Percentiles rank a stretch among this genome's conserved stretches.
These are phyloP conservation scores for Aeschynomene evenia DNA, from an alignment of 306 rosid species.

Conservation along the genomic window DNA sequence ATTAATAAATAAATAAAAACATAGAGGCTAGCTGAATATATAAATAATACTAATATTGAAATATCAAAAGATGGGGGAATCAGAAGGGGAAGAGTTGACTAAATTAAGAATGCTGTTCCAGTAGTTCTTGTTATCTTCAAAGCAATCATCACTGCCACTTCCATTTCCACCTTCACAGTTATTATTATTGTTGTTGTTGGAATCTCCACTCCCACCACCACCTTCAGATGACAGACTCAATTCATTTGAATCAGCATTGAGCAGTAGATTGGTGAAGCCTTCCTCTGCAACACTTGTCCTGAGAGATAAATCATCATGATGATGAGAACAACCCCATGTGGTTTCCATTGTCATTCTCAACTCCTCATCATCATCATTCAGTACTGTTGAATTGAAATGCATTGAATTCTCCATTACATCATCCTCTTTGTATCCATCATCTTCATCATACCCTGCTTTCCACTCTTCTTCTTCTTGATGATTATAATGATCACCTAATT, in stretches of 20 bases:
- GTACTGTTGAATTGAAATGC: constrained; percentile 23
- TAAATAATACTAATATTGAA: no score
- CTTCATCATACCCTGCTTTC: constrained; percentile 44
- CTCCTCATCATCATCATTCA: no score
- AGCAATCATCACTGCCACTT: constrained; percentile 28
- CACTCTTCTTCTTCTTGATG: constrained; percentile 41
- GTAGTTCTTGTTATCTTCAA: constrained; percentile 72
- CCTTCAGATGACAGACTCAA: constrained; percentile 50
- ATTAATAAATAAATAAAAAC: no score
- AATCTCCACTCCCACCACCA: constrained; percentile 43
- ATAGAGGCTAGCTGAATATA: no score
- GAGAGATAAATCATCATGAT: constrained; percentile 12
- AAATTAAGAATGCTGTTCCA: constrained; percentile 83
- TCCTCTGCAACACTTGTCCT: constrained; percentile 42
- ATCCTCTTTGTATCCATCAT: constrained; percentile 34
- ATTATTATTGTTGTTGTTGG: constrained; percentile 37
- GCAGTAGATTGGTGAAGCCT: constrained; percentile 82
- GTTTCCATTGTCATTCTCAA: constrained; percentile 48
- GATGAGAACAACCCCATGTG: constrained; percentile 33
- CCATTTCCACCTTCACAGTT: constrained; percentile 25
- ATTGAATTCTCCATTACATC: constrained; percentile 47
- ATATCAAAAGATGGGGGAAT: constrained; percentile 65
- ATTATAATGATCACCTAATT: constrained; percentile 20
- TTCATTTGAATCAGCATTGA: constrained; percentile 46
- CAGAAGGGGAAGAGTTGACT: constrained; percentile 79